These are phyloP conservation scores for Eragrostis curvula DNA, from an alignment of 176 grass and related monocot genomes.

Conservation along the genomic window DNA sequence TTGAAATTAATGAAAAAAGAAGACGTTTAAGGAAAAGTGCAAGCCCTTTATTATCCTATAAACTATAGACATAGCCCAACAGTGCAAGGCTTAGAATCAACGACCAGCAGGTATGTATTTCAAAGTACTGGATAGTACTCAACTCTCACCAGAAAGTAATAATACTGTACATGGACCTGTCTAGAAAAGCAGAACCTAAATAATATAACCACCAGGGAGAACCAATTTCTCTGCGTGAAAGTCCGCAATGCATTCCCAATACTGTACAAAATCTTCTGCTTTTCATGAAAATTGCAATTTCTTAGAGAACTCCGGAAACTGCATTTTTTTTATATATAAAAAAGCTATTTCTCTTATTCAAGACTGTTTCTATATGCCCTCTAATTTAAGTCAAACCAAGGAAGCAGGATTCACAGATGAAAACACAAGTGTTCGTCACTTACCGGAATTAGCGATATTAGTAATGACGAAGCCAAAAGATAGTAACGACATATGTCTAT, in stretches of 20 bases:
- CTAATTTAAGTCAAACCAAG: background rate
- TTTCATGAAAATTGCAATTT: conserved; percentile 27
- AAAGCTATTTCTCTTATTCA: background rate
- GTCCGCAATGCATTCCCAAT: background rate
- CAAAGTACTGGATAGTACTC: conserved; percentile 21
- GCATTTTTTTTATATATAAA: conserved; percentile 3
- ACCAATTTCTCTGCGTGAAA: conserved; percentile 4
- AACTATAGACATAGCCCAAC: conserved; percentile 16
- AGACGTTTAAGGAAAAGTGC: background rate
- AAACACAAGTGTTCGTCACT: background rate
- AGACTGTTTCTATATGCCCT: background rate
- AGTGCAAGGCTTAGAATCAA: conserved; percentile 33
- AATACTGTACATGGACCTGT: background rate
- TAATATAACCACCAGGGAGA: background rate
- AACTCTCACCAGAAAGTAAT: conserved; percentile 16
- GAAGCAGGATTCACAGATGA: background rate
- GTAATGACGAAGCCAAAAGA: background rate
- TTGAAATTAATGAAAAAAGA: background rate
- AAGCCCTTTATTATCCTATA: conserved; percentile 1
- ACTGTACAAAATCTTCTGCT: conserved; percentile 3
- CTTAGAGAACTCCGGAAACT: background rate
- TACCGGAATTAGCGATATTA: background rate
- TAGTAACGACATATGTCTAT: background rate
- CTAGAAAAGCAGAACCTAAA: conserved; percentile 29
- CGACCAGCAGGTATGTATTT: conserved; percentile 14